Evolutionary conservation across 139 green algal genomes (phyloP).

Genomic region (Ettlia oleoabundans): DNA sequence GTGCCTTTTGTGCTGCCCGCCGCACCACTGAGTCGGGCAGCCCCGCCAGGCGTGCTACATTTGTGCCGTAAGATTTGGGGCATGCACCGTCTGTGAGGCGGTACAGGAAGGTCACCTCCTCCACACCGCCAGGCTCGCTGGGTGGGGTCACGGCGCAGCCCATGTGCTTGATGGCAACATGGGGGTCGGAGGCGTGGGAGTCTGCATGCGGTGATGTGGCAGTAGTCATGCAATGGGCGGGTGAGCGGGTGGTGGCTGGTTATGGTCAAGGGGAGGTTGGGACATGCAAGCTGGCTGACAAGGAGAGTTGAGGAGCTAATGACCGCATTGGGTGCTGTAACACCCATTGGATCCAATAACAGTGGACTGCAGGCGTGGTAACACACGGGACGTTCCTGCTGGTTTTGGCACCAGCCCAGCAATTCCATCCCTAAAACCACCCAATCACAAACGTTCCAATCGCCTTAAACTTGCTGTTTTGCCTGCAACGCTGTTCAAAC

Average conservation of each 20-base stretch:
- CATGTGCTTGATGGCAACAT: conserved; percentile 89
- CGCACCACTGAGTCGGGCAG: conserved; percentile 76
- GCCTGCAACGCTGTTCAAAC: too few relatives aligned
- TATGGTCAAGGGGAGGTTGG: background rate
- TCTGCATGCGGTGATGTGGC: conserved; percentile 40
- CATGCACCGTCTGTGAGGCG: conserved; percentile 80
- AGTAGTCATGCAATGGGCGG: background rate
- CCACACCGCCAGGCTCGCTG: conserved; percentile 33
- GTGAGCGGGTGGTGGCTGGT: background rate
- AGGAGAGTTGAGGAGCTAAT: too few relatives aligned
- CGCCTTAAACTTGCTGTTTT: too few relatives aligned
- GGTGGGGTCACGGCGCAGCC: conserved; percentile 68
- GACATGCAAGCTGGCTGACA: too few relatives aligned
- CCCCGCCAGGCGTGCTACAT: conserved; percentile 93
- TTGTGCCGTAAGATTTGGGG: conserved; percentile 94
- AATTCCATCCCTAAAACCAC: too few relatives aligned
- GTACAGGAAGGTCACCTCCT: conserved; percentile 96
- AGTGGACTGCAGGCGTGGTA: too few relatives aligned
- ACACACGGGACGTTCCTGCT: too few relatives aligned
- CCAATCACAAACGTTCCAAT: too few relatives aligned
- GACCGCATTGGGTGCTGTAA: too few relatives aligned
- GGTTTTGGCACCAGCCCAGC: too few relatives aligned
- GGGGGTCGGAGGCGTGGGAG: conserved; percentile 62
- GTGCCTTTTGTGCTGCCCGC: conserved; percentile 34
- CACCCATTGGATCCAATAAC: too few relatives aligned